Percentiles rank a stretch among this genome's conserved stretches.
Evolutionary conservation across 2,329 filamentous ascomycete species (phyloP).

Genomic region (Trichoderma harzianum): DNA sequence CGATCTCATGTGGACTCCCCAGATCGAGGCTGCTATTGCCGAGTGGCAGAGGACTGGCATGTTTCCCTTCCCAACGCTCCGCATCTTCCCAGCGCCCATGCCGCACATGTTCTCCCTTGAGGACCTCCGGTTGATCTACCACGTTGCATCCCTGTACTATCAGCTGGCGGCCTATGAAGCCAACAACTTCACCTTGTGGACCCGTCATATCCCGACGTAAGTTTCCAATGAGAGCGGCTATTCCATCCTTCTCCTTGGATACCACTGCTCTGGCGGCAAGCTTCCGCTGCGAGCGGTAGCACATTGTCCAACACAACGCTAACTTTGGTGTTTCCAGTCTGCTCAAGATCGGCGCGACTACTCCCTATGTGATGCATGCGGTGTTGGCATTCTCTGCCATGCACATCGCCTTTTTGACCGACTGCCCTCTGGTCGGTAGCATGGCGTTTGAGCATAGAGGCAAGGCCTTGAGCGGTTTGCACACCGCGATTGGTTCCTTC

Average conservation of each 20-base stretch:
- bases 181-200: slow-evolving; percentile 87
- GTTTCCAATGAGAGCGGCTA: slow-evolving; percentile 34
- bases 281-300: background rate
- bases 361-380: slow-evolving; percentile 90
- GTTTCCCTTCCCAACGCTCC: slow-evolving; percentile 80
- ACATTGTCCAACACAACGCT: slow-evolving; percentile 5
- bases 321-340: slow-evolving; percentile 24
- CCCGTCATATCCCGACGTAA: slow-evolving; percentile 86
- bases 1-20: slow-evolving; percentile 79
- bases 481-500: slow-evolving; percentile 82
- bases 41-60: slow-evolving; percentile 80
- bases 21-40: slow-evolving; percentile 76
- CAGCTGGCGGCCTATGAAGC: slow-evolving; percentile 75
- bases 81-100: slow-evolving; percentile 70
- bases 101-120: slow-evolving; percentile 71
- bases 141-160: slow-evolving; percentile 80
- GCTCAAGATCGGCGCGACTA: slow-evolving; percentile 74
- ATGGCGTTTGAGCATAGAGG: slow-evolving; percentile 87
- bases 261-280: background rate
- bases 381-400: slow-evolving; percentile 91
- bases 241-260: background rate
- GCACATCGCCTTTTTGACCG: slow-evolving; percentile 85
- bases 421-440: slow-evolving; percentile 79
- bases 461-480: slow-evolving; percentile 79
- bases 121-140: slow-evolving; percentile 85